phyloP scores from a whole-genome alignment of 768 basidiomycete genomes.

The Termitomyces sp. region DNA sequence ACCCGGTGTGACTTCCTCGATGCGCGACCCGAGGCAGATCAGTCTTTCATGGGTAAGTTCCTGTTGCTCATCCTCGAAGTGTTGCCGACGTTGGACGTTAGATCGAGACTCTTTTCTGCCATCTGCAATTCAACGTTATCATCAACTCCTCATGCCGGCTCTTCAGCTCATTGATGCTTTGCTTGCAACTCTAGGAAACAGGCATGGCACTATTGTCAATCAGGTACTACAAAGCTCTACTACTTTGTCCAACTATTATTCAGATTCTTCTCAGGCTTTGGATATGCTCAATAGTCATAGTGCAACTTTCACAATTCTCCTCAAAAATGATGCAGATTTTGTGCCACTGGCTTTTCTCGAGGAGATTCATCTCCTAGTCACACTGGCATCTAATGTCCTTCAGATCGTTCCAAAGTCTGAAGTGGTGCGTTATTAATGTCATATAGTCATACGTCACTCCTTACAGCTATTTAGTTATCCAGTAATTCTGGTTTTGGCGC shows the following conservation, averaged over 20 bases:
- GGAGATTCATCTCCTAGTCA: constrained; percentile 76
- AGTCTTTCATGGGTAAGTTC: constrained; percentile 72
- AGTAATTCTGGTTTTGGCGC: constrained; percentile 79
- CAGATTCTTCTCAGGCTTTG: constrained; percentile 46
- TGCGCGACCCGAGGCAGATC: constrained; percentile 77
- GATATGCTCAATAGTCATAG: constrained; percentile 81
- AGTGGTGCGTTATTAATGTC: constrained; percentile 46
- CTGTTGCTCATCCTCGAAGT: background rate
- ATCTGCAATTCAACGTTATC: constrained; percentile 82
- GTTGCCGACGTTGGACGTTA: constrained; percentile 23
- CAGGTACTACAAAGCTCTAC: constrained; percentile 41
- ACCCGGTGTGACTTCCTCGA: constrained; percentile 86
- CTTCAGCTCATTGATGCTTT: constrained; percentile 77
- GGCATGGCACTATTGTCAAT: constrained; percentile 60
- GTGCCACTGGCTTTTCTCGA: constrained; percentile 64
- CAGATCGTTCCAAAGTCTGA: constrained; percentile 73
- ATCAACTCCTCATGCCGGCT: constrained; percentile 84
- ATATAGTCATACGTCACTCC: background rate
- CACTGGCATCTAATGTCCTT: constrained; percentile 62
- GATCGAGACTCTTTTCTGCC: constrained; percentile 87
- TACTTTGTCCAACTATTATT: background rate
- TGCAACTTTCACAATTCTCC: constrained; percentile 76
- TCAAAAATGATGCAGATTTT: constrained; percentile 67
- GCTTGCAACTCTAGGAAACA: constrained; percentile 69
- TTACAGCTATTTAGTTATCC: constrained; percentile 33